Conservation (phyloP, 2,329 filamentous ascomycete species). For the Alternaria atra region DNA sequence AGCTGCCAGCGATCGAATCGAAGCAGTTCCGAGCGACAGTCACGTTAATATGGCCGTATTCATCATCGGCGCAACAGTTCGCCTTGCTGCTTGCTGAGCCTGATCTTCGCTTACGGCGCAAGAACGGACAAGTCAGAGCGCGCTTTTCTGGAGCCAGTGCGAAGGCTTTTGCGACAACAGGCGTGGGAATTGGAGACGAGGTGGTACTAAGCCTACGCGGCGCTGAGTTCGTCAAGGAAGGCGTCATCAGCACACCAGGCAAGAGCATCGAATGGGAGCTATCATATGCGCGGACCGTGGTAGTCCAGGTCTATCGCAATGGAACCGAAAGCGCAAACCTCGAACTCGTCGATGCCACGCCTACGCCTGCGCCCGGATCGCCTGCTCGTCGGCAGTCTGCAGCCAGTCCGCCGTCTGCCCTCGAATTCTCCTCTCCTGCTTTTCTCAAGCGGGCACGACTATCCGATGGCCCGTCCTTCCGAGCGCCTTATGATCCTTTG, state of each 20-base stretch:
- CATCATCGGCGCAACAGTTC: slow-evolving; percentile 75
- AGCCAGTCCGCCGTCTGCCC: slow-evolving; percentile 15
- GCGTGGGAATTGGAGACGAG: slow-evolving; percentile 80
- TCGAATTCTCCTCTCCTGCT: slow-evolving; percentile 76
- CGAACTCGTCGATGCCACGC: slow-evolving; percentile 58
- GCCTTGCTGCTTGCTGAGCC: slow-evolving; percentile 85
- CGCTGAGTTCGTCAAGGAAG: slow-evolving; percentile 68
- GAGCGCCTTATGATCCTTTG: slow-evolving; percentile 71
- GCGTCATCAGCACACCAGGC: slow-evolving; percentile 64
- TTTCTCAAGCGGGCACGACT: slow-evolving; percentile 74
- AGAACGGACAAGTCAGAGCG: slow-evolving; percentile 81
- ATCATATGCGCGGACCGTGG: slow-evolving; percentile 54
- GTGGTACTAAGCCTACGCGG: slow-evolving; percentile 75
- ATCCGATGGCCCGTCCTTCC: slow-evolving; percentile 73
- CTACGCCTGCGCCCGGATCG: slow-evolving; percentile 39
- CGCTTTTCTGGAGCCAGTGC: slow-evolving; percentile 77
- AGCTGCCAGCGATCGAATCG: slow-evolving; percentile 39
- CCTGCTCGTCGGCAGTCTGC: slow-evolving; percentile 27
- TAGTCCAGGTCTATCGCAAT: slow-evolving; percentile 54
- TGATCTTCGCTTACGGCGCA: slow-evolving; percentile 80
- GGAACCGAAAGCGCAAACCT: slow-evolving; percentile 61
- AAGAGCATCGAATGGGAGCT: slow-evolving; percentile 67
- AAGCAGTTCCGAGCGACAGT: slow-evolving; percentile 72
- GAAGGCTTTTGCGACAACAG: slow-evolving; percentile 70
- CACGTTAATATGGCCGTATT: slow-evolving; percentile 92